phyloP scores from a whole-genome alignment of 371 early-diverging fungal genomes.

The Mortierella sp. region DNA sequence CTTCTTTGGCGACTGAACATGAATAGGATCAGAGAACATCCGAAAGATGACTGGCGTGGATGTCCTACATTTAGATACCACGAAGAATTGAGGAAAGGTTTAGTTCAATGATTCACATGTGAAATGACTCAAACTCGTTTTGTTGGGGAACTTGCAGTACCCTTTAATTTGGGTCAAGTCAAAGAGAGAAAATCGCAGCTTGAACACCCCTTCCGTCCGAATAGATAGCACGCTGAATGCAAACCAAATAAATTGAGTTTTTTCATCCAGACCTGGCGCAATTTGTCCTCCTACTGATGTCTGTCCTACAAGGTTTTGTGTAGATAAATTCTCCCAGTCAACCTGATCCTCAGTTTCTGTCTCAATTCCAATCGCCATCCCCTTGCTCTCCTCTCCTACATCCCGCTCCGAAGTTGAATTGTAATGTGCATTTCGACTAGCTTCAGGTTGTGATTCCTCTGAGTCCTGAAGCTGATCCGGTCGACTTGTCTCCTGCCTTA shows the following conservation, averaged over 20 bases:
- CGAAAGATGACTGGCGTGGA: conserved; percentile 7
- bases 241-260: conserved; percentile 31
- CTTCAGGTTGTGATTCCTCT: not conserved
- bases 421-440: not conserved
- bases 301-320: conserved; percentile 46
- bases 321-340: conserved; percentile 26
- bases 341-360: conserved; percentile 1
- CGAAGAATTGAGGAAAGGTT: not conserved
- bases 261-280: conserved; percentile 32
- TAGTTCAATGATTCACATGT: not conserved
- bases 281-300: conserved; percentile 35
- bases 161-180: conserved; percentile 23
- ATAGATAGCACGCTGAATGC: conserved; percentile 89
- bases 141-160: conserved; percentile 2
- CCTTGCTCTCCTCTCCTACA: not conserved
- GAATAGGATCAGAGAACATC: conserved; percentile 35
- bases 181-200: conserved; percentile 79
- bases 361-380: not conserved
- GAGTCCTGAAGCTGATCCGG: not conserved
- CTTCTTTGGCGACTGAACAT: conserved; percentile 44
- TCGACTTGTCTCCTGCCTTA: not conserved
- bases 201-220: conserved; percentile 88
- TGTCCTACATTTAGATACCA: not conserved
- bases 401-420: not conserved
- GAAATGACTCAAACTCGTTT: not conserved